These are phyloP conservation scores for Ostreobium quekettii DNA, from an alignment of 139 green algal species.

Conservation along the genomic window DNA sequence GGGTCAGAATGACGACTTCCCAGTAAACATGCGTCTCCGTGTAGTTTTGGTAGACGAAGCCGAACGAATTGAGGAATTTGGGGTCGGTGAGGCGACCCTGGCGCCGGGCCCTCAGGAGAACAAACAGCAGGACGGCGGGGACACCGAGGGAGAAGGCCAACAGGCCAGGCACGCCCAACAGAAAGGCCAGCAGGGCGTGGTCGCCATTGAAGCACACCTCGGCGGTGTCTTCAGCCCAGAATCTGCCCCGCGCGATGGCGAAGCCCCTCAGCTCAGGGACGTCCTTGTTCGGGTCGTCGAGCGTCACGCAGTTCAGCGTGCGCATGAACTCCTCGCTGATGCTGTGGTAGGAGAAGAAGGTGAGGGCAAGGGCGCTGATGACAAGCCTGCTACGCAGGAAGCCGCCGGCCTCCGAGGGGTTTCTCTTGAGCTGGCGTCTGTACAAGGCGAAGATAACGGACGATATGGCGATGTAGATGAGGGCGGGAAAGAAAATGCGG, in stretches of 20 bases:
- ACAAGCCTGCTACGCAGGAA: slow-evolving; percentile 4
- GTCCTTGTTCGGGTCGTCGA: not conserved
- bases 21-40: slow-evolving; percentile 8
- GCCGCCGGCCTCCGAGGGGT: not conserved
- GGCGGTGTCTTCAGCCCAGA: slow-evolving; percentile 14
- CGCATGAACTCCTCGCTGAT: not conserved
- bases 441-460: slow-evolving; percentile 15
- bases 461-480: slow-evolving; percentile 10
- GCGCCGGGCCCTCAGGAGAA: not conserved
- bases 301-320: slow-evolving; percentile 5
- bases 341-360: slow-evolving; percentile 11
- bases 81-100: not conserved
- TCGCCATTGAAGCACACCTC: slow-evolving; percentile 5
- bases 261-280: not conserved
- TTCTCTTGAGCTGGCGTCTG: not conserved
- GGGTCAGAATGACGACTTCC: slow-evolving; percentile 6
- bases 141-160: not conserved
- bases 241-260: not conserved
- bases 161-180: slow-evolving; percentile 10
- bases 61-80: slow-evolving; percentile 1
- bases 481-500: slow-evolving; percentile 4
- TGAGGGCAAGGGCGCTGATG: not conserved
- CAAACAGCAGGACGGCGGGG: not conserved
- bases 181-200: not conserved
- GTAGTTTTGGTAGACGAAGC: slow-evolving; percentile 15